A percentile compares a stretch with the other conserved stretches of the same genome.
phyloP scores from a whole-genome alignment of 371 early-diverging fungal genomes.

The Sporodiniella umbellata region DNA sequence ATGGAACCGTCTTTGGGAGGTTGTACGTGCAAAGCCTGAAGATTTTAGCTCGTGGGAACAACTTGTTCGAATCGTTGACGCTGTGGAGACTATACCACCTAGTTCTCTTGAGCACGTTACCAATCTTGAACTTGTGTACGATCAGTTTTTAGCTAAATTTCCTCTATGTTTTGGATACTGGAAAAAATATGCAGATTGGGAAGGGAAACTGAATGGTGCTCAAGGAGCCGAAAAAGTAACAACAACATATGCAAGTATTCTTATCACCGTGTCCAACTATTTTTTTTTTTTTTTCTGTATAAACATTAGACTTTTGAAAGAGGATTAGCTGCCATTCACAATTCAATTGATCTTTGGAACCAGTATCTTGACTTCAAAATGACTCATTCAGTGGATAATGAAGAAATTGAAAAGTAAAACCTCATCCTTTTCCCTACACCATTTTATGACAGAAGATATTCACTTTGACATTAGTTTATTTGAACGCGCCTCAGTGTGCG shows the following conservation, averaged over 20 bases:
- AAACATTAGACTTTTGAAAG: conserved; percentile 57
- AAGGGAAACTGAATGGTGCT: conserved; percentile 42
- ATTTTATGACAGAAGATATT: neutral
- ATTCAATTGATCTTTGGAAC: conserved; percentile 69
- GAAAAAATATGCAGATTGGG: conserved; percentile 72
- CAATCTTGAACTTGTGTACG: conserved; percentile 54
- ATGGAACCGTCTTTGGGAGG: conserved; percentile 51
- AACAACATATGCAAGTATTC: neutral
- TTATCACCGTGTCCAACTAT: too few species aligned
- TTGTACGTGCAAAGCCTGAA: conserved; percentile 48
- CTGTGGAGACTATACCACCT: conserved; percentile 36
- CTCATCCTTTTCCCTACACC: too few species aligned
- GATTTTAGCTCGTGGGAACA: conserved; percentile 64
- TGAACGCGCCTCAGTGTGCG: conserved; percentile 58
- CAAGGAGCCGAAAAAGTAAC: conserved; percentile 59
- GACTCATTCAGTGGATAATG: conserved; percentile 44
- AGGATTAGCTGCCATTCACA: conserved; percentile 59
- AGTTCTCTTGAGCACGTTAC: conserved; percentile 27
- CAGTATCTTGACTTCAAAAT: conserved; percentile 62
- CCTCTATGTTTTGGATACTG: conserved; percentile 76
- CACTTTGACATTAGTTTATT: conserved; percentile 31
- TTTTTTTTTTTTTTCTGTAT: conserved; percentile 1
- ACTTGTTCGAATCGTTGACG: conserved; percentile 50
- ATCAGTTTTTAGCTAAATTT: conserved; percentile 62
- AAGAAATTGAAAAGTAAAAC: conserved; percentile 54